phyloP scores from a whole-genome alignment of 164 flowering plant species.

The Stephania yunnanensis region DNA sequence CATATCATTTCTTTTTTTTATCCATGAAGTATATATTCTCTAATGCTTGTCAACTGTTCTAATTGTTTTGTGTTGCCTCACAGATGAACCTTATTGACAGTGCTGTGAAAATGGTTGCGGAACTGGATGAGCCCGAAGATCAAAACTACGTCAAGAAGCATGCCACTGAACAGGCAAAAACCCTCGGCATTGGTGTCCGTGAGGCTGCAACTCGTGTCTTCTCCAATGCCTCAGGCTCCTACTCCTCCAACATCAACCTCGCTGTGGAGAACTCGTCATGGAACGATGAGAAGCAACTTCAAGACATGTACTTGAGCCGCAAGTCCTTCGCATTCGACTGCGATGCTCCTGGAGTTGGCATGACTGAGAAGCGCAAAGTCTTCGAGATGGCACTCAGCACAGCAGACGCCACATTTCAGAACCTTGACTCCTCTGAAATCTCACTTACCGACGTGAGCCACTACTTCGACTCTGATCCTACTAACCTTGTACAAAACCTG shows the following conservation, averaged over 20 bases:
- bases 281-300: slow-evolving; percentile 99
- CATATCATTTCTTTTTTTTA: too few relatives aligned
- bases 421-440: slow-evolving; percentile 96
- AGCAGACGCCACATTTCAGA: slow-evolving; percentile 98
- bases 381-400: slow-evolving; percentile 96
- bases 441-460: slow-evolving; percentile 97
- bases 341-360: slow-evolving; percentile 95
- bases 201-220: slow-evolving; percentile 94
- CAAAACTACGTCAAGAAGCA: slow-evolving; percentile 89
- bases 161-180: slow-evolving; percentile 75
- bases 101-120: slow-evolving; percentile 98
- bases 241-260: slow-evolving; percentile 92
- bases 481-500: slow-evolving; percentile 83
- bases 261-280: slow-evolving; percentile 98
- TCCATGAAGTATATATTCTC: not conserved
- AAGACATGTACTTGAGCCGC: slow-evolving; percentile 96
- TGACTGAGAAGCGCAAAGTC: slow-evolving; percentile 83
- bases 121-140: slow-evolving; percentile 88
- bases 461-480: slow-evolving; percentile 98
- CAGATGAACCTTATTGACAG: slow-evolving; percentile 99
- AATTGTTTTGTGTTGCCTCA: not conserved
- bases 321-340: slow-evolving; percentile 92
- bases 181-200: slow-evolving; percentile 61
- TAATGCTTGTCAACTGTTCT: not conserved
- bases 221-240: slow-evolving; percentile 97